Evolutionary conservation across 1,284 basidiomycete genomes (phyloP).

Genomic region (Sanguinoderma infundibulare): DNA sequence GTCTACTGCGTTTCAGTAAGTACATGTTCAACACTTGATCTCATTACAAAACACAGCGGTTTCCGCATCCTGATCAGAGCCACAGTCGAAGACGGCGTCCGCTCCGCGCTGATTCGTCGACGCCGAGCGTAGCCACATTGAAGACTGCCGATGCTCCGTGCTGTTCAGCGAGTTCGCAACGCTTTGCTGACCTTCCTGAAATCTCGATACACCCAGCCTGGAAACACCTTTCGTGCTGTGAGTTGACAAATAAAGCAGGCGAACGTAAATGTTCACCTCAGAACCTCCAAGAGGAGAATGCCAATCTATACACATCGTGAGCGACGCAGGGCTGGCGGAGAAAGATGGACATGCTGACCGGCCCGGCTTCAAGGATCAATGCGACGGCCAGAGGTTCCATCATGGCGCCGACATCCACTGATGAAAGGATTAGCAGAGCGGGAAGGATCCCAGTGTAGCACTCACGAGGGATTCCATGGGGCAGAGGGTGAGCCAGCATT

Average conservation of each 20-base stretch:
- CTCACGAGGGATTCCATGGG: slow-evolving; percentile 17
- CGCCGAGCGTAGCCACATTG: slow-evolving; percentile 20
- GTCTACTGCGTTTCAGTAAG: no score
- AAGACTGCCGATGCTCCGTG: slow-evolving; percentile 34
- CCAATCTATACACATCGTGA: slow-evolving; percentile 11
- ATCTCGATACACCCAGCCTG: slow-evolving; percentile 33
- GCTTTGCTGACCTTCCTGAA: slow-evolving; percentile 34
- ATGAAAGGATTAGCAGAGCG: not conserved
- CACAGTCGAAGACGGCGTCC: slow-evolving; percentile 40
- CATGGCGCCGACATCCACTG: slow-evolving; percentile 37
- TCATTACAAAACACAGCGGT: slow-evolving; percentile 30
- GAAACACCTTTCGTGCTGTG: slow-evolving; percentile 7
- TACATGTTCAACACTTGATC: no score
- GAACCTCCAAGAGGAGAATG: slow-evolving; percentile 7
- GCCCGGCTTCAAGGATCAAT: slow-evolving; percentile 39
- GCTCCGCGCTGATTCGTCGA: slow-evolving; percentile 34
- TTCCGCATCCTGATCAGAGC: slow-evolving; percentile 33
- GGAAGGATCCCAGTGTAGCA: not conserved
- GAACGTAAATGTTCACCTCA: slow-evolving; percentile 6
- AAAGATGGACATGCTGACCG: slow-evolving; percentile 21
- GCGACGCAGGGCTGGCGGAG: not conserved
- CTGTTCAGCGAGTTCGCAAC: slow-evolving; percentile 31
- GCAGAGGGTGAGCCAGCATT: slow-evolving; percentile 32
- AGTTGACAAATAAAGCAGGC: not conserved
- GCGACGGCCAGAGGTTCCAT: slow-evolving; percentile 39